Conservation (phyloP, 495 filamentous ascomycete genomes). For the Gamarada debralockiae region DNA sequence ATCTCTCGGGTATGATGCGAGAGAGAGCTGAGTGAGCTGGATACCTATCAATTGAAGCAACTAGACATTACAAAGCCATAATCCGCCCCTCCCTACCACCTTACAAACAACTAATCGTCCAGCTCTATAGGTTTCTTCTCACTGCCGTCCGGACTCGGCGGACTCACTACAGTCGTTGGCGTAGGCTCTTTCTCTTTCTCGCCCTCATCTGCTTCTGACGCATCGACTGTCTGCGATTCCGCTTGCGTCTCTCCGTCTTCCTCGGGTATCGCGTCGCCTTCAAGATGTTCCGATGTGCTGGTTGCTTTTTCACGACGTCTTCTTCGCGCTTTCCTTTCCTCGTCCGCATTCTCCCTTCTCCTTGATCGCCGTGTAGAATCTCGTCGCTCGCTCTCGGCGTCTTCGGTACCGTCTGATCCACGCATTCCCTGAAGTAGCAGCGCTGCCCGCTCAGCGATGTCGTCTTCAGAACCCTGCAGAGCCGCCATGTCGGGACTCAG, state of each 20-base stretch:
- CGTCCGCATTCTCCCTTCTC: constrained; percentile 64
- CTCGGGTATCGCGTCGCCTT: constrained; percentile 45
- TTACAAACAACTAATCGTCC: constrained; percentile 18
- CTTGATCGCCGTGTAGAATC: constrained; percentile 55
- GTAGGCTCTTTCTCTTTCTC: constrained; percentile 20
- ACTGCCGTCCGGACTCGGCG: constrained; percentile 39
- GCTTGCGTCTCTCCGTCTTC: constrained; percentile 19
- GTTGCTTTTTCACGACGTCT: constrained; percentile 52
- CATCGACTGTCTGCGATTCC: background rate
- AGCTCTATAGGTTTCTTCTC: constrained; percentile 30
- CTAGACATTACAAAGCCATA: constrained; percentile 18
- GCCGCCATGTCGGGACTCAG: constrained; percentile 25
- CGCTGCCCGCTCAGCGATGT: constrained; percentile 79
- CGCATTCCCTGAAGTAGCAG: constrained; percentile 77
- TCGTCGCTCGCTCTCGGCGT: constrained; percentile 51
- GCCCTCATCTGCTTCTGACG: constrained; percentile 4
- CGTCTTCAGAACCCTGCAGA: constrained; percentile 41
- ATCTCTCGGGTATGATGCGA: too few species aligned
- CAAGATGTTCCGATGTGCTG: constrained; percentile 26
- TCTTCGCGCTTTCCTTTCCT: constrained; percentile 58
- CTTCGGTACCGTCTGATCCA: constrained; percentile 54
- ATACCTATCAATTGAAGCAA: constrained; percentile 2
- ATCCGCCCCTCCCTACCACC: background rate
- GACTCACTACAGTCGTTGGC: constrained; percentile 36
- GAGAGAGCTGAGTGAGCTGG: background rate